Base-by-base conservation (phyloP, 1,139 yeast genomes). In the Geotrichum histeridarum region DNA sequence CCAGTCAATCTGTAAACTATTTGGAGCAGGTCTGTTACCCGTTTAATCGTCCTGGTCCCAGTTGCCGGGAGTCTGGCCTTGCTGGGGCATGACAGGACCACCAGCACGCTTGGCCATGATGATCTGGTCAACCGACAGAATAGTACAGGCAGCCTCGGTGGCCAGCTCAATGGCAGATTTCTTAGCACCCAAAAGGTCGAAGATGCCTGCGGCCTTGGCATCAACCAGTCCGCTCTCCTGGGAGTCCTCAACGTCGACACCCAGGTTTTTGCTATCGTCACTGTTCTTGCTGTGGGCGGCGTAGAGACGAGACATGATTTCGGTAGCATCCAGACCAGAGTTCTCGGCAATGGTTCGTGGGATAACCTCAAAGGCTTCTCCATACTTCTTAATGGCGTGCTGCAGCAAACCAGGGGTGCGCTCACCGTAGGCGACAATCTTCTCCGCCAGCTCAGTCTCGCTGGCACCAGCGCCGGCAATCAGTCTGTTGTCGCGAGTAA, bases 381-480 rank as follows among this genome's bases (percentile, higher is more conserved):
- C 99, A 71, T 83, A 93, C 66, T 86, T 86, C 74, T 93, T 93
- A 65, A 93, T 93, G 50, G 98, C 96, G 60, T 93, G 80, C 72
- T 91, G 99, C 64, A 89, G 72, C 60, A 91, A 77, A 44, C 98
- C 99, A 14, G 99, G 95, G 1, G 98, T 93, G 65, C 80, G 81
- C 69, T 93, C 99, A 61, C 98, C 99, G 67, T 82, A 86, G 57
- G 81, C 82, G 18, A 90, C 86, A 57, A 91, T 78, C 66, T 84
- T 78, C 61, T 86, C 81, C 53, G 90, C 91, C 54, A 93, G 77
- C 67, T 90, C 97, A 53, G 89, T 86, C 73, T 93, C 99, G n/a
- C 87, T 79, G 15, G 97, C 93, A 64, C 99, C 99, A 0, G 99
- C 99, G 60, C 99, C 99, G 11, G 98, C 93, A 60, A 93, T 78